These are phyloP conservation scores for Dentipellis fragilis DNA, from an alignment of 768 basidiomycete species.

Conservation along the genomic window DNA sequence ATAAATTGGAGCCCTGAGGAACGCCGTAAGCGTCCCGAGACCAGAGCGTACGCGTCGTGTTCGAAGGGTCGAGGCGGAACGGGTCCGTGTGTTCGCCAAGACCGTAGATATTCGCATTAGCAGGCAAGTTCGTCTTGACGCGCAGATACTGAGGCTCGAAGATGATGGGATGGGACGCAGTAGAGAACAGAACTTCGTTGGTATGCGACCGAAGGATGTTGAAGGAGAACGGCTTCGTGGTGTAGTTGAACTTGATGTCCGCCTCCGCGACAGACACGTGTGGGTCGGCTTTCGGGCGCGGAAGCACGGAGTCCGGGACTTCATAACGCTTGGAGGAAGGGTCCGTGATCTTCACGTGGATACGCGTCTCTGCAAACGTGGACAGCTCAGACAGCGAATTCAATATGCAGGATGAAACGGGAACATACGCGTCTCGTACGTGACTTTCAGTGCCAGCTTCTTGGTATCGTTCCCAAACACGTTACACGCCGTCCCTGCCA, in stretches of 20 bases:
- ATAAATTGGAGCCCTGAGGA: constrained; percentile 50
- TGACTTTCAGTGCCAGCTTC: constrained; percentile 38
- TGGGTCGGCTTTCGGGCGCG: constrained; percentile 33
- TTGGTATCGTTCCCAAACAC: constrained; percentile 49
- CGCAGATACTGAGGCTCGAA: constrained; percentile 74
- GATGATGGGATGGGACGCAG: constrained; percentile 49
- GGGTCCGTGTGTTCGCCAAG: constrained; percentile 65
- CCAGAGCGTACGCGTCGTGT: constrained; percentile 46
- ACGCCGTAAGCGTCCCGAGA: constrained; percentile 56
- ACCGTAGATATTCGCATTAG: constrained; percentile 63
- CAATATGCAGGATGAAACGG: background rate
- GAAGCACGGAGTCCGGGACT: constrained; percentile 52
- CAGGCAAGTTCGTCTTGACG: constrained; percentile 51
- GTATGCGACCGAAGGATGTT: constrained; percentile 39
- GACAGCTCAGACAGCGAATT: background rate
- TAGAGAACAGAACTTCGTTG: constrained; percentile 50
- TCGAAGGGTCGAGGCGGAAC: constrained; percentile 42
- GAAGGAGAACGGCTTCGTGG: constrained; percentile 51
- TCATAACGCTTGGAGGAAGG: constrained; percentile 42
- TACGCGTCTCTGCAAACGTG: constrained; percentile 33
- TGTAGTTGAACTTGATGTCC: constrained; percentile 51
- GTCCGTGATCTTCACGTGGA: constrained; percentile 58
- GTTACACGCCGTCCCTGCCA: constrained; percentile 44
- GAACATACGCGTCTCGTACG: constrained; percentile 44
- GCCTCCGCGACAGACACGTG: constrained; percentile 23